phyloP scores from a whole-genome alignment of 2,329 filamentous ascomycete species.

The Fusarium nurragi region DNA sequence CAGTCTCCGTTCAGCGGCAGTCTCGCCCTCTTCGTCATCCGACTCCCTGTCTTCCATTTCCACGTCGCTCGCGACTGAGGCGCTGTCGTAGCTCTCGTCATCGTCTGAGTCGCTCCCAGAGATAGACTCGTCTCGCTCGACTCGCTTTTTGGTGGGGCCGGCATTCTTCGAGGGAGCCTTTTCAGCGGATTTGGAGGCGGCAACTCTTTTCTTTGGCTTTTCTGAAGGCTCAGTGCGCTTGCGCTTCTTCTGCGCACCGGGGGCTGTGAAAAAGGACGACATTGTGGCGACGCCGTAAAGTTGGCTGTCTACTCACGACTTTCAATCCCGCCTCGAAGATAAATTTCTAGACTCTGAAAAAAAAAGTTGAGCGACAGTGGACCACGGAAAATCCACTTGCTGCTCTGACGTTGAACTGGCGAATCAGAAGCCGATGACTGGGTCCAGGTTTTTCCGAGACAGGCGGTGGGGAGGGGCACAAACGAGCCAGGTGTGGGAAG shows the following conservation, averaged over 20 bases:
- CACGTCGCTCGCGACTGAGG: conserved; percentile 57
- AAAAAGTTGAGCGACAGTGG: conserved; percentile 52
- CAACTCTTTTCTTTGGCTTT: conserved; percentile 67
- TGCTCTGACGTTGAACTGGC: conserved; percentile 3
- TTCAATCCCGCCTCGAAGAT: conserved; percentile 45
- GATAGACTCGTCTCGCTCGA: conserved; percentile 76
- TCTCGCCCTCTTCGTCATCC: conserved; percentile 85
- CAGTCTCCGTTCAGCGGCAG: conserved; percentile 85
- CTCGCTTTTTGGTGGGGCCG: conserved; percentile 57
- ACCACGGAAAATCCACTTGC: conserved; percentile 37
- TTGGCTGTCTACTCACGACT: conserved; percentile 43
- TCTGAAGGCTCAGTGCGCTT: conserved; percentile 72
- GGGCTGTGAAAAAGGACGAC: conserved; percentile 96
- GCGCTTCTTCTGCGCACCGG: conserved; percentile 87
- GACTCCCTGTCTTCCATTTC: conserved; percentile 60
- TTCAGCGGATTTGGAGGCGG: conserved; percentile 55
- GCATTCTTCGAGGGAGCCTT: conserved; percentile 55
- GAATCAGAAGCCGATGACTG: conserved; percentile 39
- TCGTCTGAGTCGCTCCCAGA: conserved; percentile 83
- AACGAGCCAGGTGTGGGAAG: conserved; percentile 35
- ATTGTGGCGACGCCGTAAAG: conserved; percentile 59
- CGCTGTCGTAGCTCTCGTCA: conserved; percentile 58
- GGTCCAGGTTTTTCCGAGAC: conserved; percentile 47
- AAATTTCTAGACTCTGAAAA: conserved; percentile 48
- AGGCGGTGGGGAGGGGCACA: conserved; percentile 50